Evolutionary conservation across 2,329 filamentous ascomycete species (phyloP), one percentile per base, ranked within the genome.

Genomic region (Ceratocystiopsis sp.): DNA sequence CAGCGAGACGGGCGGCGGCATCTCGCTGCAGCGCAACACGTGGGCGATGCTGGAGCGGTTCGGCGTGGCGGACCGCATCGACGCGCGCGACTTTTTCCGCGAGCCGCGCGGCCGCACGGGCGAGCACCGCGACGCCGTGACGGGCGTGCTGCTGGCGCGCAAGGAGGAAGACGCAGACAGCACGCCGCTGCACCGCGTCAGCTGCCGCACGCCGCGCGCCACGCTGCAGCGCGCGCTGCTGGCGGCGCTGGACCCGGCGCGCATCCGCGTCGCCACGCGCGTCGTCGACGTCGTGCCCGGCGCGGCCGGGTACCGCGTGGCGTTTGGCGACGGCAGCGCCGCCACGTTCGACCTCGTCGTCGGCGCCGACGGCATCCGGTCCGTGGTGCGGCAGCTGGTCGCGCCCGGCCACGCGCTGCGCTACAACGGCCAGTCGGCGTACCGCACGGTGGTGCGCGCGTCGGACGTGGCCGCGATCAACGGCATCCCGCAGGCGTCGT

Each of bases 341-440:
- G 60, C 59, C 3, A 52, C 59, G 15, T 61, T 61, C 3, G 67
- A 70, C 47, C 51, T 73, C 0, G 58, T 72, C 1, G 59, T 73
- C 2, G 69, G 68, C 0, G 69, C 66, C 5, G 67, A 73, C 50
- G 67, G 69, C 3, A 71, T 71, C 42, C 61, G 66, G 45, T 70
- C 67, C 2, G 44, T 50, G 3, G 43, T 5, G 62, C 49, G 49
- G 46, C 14, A 33, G 9, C 52, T 56, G n/a, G 54, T 61, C 0
- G 65, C 64, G 36, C 61, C 62, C 0, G 55, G 58, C 0, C 64
- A 68, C 48, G 52, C 53, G 14, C 63, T 69, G 42, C 57, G 58
- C 37, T 70, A 70, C 48, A 69, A 57, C 18, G 56, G 58, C 37
- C 49, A 54, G 44, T 57, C 55, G 3, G 54, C 55, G 0, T 61